A percentile compares a stretch with the other conserved stretches of the same genome.
phyloP scores from a whole-genome alignment of 371 early-diverging fungal genomes.

The Polyrhizophydium stewartii region DNA sequence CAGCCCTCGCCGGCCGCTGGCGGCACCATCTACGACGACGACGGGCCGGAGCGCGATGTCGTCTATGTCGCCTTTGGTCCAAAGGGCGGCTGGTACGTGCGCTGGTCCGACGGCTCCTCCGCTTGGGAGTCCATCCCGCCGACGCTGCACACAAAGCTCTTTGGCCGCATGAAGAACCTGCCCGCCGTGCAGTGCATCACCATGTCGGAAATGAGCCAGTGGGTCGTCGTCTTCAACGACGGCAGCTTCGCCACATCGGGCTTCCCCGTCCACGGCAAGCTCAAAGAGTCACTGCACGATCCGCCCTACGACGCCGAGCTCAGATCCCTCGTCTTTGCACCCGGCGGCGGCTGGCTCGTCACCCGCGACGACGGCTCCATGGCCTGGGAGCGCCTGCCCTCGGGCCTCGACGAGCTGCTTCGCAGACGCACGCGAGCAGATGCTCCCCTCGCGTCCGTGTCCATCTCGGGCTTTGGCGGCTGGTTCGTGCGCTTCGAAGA shows the following conservation, averaged over 20 bases:
- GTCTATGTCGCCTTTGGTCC: conserved; percentile 13
- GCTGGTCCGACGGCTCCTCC: conserved; percentile 16
- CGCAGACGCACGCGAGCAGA: conserved; percentile 6
- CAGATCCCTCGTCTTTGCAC: conserved; percentile 21
- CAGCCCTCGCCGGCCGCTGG: no score
- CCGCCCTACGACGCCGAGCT: conserved; percentile 11
- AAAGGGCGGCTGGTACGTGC: conserved; percentile 11
- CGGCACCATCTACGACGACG: no score
- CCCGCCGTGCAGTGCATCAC: conserved; percentile 16
- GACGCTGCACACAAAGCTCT: conserved; percentile 21
- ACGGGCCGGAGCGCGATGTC: neutral
- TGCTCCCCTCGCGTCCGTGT: conserved; percentile 14
- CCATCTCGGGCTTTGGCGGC: conserved; percentile 24
- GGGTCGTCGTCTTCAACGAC: conserved; percentile 21
- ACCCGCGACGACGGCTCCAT: conserved; percentile 17
- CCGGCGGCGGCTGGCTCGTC: conserved; percentile 25
- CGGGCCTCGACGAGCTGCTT: conserved; percentile 15
- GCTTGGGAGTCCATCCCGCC: conserved; percentile 20
- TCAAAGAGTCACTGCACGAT: conserved; percentile 16
- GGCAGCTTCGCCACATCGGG: conserved; percentile 24
- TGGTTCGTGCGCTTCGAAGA: conserved; percentile 26
- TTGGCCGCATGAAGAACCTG: conserved; percentile 10
- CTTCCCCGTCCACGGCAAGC: conserved; percentile 13
- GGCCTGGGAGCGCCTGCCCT: conserved; percentile 22
- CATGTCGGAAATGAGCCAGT: conserved; percentile 15